phyloP scores from a whole-genome alignment of 805 yeast species.

The Candida montana region DNA sequence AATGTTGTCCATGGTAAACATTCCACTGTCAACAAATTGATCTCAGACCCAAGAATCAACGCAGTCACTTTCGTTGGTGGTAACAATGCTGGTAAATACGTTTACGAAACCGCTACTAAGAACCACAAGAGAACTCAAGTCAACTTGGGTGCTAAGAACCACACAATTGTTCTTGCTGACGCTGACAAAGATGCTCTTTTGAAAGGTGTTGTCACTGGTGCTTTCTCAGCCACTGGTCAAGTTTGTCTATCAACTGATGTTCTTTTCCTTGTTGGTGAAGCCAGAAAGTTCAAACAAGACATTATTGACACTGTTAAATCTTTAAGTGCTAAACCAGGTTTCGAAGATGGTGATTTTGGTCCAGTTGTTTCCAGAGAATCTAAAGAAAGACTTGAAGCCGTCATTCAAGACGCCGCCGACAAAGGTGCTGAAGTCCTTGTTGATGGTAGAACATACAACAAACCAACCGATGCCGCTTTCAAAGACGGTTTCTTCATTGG shows the following conservation, averaged over 20 bases:
- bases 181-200: slow-evolving; percentile 60
- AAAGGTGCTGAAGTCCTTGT: slow-evolving; percentile 59
- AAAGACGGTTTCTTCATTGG: slow-evolving; percentile 67
- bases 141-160: slow-evolving; percentile 77
- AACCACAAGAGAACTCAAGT: slow-evolving; percentile 75
- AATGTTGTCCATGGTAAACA: slow-evolving; percentile 72
- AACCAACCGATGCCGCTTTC: slow-evolving; percentile 30
- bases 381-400: slow-evolving; percentile 46
- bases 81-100: slow-evolving; percentile 73
- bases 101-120: slow-evolving; percentile 58
- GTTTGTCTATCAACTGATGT: slow-evolving; percentile 78
- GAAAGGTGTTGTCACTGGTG: slow-evolving; percentile 66
- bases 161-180: slow-evolving; percentile 66
- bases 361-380: slow-evolving; percentile 65
- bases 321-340: slow-evolving; percentile 62
- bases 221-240: slow-evolving; percentile 83
- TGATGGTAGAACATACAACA: slow-evolving; percentile 48
- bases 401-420: slow-evolving; percentile 52
- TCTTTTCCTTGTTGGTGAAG: slow-evolving; percentile 61
- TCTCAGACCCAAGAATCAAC: slow-evolving; percentile 68
- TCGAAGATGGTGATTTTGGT: slow-evolving; percentile 60
- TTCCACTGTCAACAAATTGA: slow-evolving; percentile 62
- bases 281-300: slow-evolving; percentile 59
- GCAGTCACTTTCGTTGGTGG: slow-evolving; percentile 79
- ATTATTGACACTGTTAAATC: slow-evolving; percentile 50